Conservation (phyloP, 495 filamentous ascomycete genomes). For the Xylaria telfairii region DNA sequence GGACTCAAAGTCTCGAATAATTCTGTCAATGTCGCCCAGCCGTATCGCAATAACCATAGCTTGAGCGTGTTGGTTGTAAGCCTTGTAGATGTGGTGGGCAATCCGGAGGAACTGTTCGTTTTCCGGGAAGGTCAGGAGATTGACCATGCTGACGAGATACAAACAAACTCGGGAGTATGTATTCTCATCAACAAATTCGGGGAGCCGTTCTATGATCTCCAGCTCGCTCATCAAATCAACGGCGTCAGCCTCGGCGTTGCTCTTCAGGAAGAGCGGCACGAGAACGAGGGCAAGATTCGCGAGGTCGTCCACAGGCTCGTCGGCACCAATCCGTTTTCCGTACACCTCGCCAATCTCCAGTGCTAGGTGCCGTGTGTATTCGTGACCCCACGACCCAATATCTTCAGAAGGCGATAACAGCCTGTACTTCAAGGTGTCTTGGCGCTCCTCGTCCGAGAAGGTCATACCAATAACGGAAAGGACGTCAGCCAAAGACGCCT, state of each 20-base stretch:
- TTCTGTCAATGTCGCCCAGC: constrained; percentile 83
- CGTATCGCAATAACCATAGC: constrained; percentile 94
- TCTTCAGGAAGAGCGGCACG: constrained; percentile 93
- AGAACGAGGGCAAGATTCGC: constrained; percentile 80
- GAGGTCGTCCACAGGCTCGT: constrained; percentile 72
- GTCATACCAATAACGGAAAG: constrained; percentile 99
- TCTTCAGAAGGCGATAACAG: constrained; percentile 88
- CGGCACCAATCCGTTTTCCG: constrained; percentile 67
- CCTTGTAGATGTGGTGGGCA: constrained; percentile 89
- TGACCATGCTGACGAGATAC: constrained; percentile 99
- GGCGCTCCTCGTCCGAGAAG: constrained; percentile 92
- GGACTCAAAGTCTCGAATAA: constrained; percentile 76
- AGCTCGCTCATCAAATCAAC: constrained; percentile 96
- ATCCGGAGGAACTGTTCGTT: constrained; percentile 92
- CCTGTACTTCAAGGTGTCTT: constrained; percentile 95
- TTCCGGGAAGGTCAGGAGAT: constrained; percentile 94
- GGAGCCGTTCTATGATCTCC: constrained; percentile 94
- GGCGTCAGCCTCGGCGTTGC: constrained; percentile 97
- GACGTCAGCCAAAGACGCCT: constrained; percentile 90
- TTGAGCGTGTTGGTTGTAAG: constrained; percentile 88
- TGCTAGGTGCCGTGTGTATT: constrained; percentile 95
- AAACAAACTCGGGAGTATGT: constrained; percentile 92
- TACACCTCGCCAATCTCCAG: constrained; percentile 96
- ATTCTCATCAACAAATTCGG: constrained; percentile 87
- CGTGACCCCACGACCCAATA: constrained; percentile 96